A percentile compares a stretch with the other conserved stretches of the same genome.
phyloP scores from a whole-genome alignment of 768 basidiomycete species.

The Jaapia argillacea region DNA sequence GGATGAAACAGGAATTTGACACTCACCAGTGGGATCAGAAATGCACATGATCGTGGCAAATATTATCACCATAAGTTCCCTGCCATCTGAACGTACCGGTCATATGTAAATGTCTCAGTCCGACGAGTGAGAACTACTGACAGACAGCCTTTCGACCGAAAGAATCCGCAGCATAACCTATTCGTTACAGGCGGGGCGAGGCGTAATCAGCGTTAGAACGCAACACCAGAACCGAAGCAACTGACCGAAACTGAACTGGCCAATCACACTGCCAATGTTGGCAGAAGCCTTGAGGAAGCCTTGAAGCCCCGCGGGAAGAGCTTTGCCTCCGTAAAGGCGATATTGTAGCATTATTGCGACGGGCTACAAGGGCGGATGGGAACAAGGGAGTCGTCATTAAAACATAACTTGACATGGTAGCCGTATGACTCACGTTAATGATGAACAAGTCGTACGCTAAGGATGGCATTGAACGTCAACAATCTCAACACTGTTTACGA shows the following conservation, averaged over 20 bases:
- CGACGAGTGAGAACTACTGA: slow-evolving; percentile 14
- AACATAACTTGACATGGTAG: not conserved
- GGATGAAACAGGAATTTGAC: no score
- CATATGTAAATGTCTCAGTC: not conserved
- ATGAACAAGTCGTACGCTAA: slow-evolving; percentile 62
- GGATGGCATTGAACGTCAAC: not conserved
- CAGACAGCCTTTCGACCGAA: slow-evolving; percentile 63
- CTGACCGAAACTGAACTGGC: slow-evolving; percentile 59
- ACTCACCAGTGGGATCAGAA: slow-evolving; percentile 50
- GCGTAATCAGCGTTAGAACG: no score
- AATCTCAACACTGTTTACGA: not conserved
- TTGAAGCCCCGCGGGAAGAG: slow-evolving; percentile 43
- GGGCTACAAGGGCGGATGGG: no score
- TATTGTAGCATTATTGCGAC: slow-evolving; percentile 62
- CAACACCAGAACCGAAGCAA: no score
- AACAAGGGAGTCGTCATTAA: not conserved
- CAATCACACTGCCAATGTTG: slow-evolving; percentile 66
- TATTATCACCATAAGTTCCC: slow-evolving; percentile 76
- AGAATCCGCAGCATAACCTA: slow-evolving; percentile 54
- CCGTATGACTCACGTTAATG: slow-evolving; percentile 40
- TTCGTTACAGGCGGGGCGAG: no score
- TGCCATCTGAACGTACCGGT: slow-evolving; percentile 38
- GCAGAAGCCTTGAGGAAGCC: slow-evolving; percentile 59
- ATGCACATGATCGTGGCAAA: slow-evolving; percentile 64
- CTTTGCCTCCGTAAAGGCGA: slow-evolving; percentile 41